Conservation (phyloP, 2,329 filamentous ascomycete species). For the Tetracladium maxilliforme region DNA sequence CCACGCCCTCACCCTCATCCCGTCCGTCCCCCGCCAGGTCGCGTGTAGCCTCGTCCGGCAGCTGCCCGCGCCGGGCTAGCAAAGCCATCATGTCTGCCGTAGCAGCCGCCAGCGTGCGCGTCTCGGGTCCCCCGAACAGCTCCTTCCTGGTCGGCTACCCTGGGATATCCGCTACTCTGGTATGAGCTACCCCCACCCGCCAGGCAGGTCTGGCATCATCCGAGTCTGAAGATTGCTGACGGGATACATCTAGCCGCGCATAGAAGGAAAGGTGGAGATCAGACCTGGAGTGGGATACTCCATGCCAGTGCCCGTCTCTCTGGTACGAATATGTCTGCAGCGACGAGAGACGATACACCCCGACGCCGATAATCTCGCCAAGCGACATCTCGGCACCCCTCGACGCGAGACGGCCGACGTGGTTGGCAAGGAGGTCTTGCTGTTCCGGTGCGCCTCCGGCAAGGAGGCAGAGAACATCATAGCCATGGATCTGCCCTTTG, state of each 20-base stretch:
- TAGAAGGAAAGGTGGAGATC: slow-evolving; percentile 96
- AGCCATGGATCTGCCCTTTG: slow-evolving; percentile 93
- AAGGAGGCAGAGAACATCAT: slow-evolving; percentile 80
- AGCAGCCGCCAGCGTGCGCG: slow-evolving; percentile 83
- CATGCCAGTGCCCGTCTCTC: slow-evolving; percentile 77
- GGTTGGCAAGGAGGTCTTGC: slow-evolving; percentile 86
- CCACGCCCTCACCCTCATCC: too few relatives aligned
- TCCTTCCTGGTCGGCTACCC: slow-evolving; percentile 95
- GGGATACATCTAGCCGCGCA: slow-evolving; percentile 55
- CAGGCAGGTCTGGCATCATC: too few relatives aligned
- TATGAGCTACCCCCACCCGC: too few relatives aligned
- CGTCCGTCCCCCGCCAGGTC: too few relatives aligned
- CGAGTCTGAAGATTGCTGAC: slow-evolving; percentile 8
- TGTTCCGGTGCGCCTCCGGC: slow-evolving; percentile 75
- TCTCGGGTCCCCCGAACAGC: slow-evolving; percentile 93
- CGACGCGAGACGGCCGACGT: slow-evolving; percentile 83
- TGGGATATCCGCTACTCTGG: slow-evolving; percentile 91
- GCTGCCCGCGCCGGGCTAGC: too few relatives aligned
- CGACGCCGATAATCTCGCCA: slow-evolving; percentile 83
- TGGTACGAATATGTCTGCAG: slow-evolving; percentile 88
- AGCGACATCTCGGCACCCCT: slow-evolving; percentile 80
- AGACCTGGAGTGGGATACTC: slow-evolving; percentile 73
- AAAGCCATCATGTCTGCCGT: too few relatives aligned
- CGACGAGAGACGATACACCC: slow-evolving; percentile 94
- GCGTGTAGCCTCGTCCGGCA: too few relatives aligned